Conservation (phyloP, 208 protist genomes). For the Entamoeba histolytica region DNA sequence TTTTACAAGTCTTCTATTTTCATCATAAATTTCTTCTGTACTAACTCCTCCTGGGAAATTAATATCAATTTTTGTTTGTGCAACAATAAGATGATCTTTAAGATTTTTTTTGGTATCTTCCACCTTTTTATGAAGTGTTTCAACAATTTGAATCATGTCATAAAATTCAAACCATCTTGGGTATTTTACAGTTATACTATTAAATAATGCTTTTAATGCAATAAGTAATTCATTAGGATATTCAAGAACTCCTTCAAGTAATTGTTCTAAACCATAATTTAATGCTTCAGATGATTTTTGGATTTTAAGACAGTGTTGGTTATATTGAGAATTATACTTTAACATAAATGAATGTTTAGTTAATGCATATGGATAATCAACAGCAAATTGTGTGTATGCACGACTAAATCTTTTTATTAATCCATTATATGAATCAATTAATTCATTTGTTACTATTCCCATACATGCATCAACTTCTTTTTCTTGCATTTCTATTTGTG, state of each 20-base stretch:
- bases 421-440: not conserved
- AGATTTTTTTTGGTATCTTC: not conserved
- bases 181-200: not conserved
- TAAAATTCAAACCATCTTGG: not conserved
- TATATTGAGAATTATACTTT: not conserved
- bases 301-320: not conserved
- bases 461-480: not conserved
- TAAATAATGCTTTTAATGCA: not conserved
- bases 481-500: not conserved
- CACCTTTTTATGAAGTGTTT: not conserved
- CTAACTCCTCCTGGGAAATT: not conserved
- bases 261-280: not conserved
- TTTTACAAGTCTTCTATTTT: not conserved
- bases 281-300: not conserved
- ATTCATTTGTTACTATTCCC: not conserved
- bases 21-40: not conserved
- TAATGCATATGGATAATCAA: not conserved
- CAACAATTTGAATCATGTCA: not conserved
- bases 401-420: not conserved
- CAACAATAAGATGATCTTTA: not conserved
- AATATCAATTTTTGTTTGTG: not conserved
- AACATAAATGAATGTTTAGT: not conserved
- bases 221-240: not conserved
- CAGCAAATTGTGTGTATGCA: not conserved
- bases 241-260: not conserved